These are phyloP conservation scores for Neonectria coccinea DNA, from an alignment of 2,329 filamentous ascomycete species.

Conservation along the genomic window DNA sequence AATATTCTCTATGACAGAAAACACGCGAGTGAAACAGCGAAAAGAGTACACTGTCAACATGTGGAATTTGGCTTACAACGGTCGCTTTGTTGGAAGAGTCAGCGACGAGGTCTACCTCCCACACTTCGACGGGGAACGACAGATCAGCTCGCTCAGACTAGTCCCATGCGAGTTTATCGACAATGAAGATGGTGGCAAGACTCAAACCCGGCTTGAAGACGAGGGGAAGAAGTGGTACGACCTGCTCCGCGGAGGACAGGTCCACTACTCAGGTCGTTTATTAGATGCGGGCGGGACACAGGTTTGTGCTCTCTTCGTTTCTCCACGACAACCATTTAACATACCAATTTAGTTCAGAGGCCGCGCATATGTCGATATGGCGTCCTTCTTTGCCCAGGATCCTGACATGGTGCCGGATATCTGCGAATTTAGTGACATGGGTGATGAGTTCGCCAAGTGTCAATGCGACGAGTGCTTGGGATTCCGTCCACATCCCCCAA, in stretches of 20 bases:
- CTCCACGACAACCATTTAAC: not conserved
- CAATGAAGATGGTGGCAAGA: not conserved
- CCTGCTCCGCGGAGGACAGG: constrained; percentile 1
- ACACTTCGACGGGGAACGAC: constrained; percentile 5
- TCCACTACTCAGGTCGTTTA: not conserved
- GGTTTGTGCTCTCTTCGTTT: not conserved
- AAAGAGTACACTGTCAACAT: not conserved
- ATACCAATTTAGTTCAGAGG: not conserved
- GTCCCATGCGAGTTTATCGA: not conserved
- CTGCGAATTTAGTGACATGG: not conserved
- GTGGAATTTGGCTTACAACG: not conserved
- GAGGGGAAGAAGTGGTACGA: constrained; percentile 3
- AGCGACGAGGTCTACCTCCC: not conserved
- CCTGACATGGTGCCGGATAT: not conserved
- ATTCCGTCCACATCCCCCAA: not conserved
- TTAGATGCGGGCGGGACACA: not conserved
- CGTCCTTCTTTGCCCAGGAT: not conserved
- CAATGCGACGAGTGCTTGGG: not conserved
- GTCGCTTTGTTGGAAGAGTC: not conserved
- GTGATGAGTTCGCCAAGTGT: not conserved
- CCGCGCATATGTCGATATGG: not conserved
- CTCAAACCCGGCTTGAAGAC: not conserved
- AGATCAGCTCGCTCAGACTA: not conserved
- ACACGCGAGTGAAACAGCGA: too few relatives aligned
- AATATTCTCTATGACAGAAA: not conserved